Evolutionary conservation across 108 stramenopile genomes (phyloP).

Genomic region (Discostella stelligeroides): DNA sequence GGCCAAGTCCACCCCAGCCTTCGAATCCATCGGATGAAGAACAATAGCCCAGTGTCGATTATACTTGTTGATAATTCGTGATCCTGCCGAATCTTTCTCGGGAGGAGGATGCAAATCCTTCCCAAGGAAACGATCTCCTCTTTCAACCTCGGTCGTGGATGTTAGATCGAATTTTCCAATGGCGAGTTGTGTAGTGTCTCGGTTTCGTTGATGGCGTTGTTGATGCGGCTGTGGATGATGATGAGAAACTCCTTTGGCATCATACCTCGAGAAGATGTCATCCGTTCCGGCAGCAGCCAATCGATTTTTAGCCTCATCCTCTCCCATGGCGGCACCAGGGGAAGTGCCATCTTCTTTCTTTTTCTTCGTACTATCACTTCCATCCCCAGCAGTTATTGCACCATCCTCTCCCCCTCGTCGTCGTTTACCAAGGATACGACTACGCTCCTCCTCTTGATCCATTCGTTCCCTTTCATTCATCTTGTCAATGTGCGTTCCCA

Average conservation of each 20-base stretch:
- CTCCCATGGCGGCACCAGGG: slow-evolving; percentile 8
- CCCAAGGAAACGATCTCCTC: slow-evolving; percentile 67
- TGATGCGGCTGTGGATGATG: slow-evolving; percentile 17
- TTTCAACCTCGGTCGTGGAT: slow-evolving; percentile 82
- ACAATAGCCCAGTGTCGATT: slow-evolving; percentile 92
- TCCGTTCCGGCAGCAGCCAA: slow-evolving; percentile 84
- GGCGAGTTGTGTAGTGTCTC: slow-evolving; percentile 63
- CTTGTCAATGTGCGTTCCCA: slow-evolving; percentile 54
- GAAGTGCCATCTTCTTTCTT: slow-evolving; percentile 15
- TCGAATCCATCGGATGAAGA: slow-evolving; percentile 78
- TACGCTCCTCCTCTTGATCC: slow-evolving; percentile 12
- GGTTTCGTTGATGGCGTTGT: background rate
- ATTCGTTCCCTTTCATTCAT: slow-evolving; percentile 36
- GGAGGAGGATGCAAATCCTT: slow-evolving; percentile 73
- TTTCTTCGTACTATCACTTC: slow-evolving; percentile 5
- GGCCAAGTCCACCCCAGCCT: slow-evolving; percentile 69
- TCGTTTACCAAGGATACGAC: slow-evolving; percentile 9
- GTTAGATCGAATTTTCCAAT: slow-evolving; percentile 88
- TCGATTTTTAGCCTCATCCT: slow-evolving; percentile 52
- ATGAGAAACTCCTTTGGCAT: slow-evolving; percentile 48
- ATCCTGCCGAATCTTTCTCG: slow-evolving; percentile 61
- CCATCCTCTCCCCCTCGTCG: slow-evolving; percentile 1
- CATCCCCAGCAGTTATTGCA: background rate
- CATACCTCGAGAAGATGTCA: slow-evolving; percentile 83
- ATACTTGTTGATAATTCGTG: slow-evolving; percentile 83